These are phyloP conservation scores for Cryptococcus maquisensis DNA, from an alignment of 1,284 basidiomycete genomes.

Conservation along the genomic window DNA sequence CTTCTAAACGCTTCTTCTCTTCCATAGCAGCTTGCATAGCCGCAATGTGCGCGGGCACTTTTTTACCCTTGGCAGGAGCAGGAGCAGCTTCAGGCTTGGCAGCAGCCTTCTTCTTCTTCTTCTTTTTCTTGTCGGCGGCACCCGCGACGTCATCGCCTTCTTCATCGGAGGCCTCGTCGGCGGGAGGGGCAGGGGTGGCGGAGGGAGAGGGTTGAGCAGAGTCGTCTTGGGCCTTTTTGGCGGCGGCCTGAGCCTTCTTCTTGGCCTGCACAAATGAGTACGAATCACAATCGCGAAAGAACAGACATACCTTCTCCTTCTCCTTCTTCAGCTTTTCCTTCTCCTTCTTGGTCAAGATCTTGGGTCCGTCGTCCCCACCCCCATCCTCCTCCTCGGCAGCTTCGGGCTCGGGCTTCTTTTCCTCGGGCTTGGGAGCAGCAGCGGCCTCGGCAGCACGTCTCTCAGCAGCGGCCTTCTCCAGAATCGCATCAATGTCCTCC, in stretches of 20 bases:
- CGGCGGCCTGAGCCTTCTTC: constrained; percentile 87
- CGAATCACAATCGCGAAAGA: constrained; percentile 34
- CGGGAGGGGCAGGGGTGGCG: constrained; percentile 28
- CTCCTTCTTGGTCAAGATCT: constrained; percentile 30
- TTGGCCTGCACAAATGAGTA: constrained; percentile 61
- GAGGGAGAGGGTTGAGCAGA: constrained; percentile 27
- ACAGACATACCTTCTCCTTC: constrained; percentile 12
- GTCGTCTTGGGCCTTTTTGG: constrained; percentile 61
- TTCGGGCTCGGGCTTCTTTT: constrained; percentile 48
- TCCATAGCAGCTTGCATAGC: constrained; percentile 75
- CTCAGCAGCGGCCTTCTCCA: constrained; percentile 27
- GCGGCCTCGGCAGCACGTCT: constrained; percentile 45
- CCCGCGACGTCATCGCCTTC: constrained; percentile 57
- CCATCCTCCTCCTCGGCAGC: constrained; percentile 48
- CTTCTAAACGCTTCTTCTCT: constrained; percentile 79
- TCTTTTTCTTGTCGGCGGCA: constrained; percentile 64
- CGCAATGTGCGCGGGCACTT: constrained; percentile 65
- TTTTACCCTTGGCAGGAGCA: constrained; percentile 54
- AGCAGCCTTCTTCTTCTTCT: constrained; percentile 79
- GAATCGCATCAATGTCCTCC: constrained; percentile 24
- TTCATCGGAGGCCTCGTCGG: constrained; percentile 57
- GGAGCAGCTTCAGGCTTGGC: constrained; percentile 60
- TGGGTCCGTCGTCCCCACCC: constrained; percentile 68
- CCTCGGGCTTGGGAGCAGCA: constrained; percentile 42
- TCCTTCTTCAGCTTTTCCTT: constrained; percentile 48